Evolutionary conservation across 805 yeast species (phyloP), one percentile per base, ranked within the genome.

Genomic region (Metschnikowia aberdeeniae): DNA sequence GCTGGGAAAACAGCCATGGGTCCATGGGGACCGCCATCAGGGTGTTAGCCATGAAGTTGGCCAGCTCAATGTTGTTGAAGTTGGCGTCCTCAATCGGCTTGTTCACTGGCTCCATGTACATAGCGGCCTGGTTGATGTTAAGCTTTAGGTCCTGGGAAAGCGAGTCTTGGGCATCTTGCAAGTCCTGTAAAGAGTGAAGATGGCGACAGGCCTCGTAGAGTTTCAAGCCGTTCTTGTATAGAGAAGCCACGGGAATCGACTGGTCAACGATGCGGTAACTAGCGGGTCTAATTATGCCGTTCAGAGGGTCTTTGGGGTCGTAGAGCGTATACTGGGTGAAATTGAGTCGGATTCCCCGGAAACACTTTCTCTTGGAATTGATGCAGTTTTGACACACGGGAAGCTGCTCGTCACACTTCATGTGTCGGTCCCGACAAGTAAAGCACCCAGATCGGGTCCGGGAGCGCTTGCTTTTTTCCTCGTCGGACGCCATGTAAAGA

Each of bases 351-450:
- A 67, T 58, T 1, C 80, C 80, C 45, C 77, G 59, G 52, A 70
- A 68, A 51, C 82, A 77, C 37, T 62, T 64, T 33, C 78, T 63
- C 38, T 72, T 68, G 8, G 80, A 71, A 43, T 75, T 76, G 40
- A 75, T 64, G 59, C 85, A 69, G 54, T 80, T 78, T 33, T 73
- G 68, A 59, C 87, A 82, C 29, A 75, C 75, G 1, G 87, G 87
- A 44, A 74, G 74, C 34, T 71, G 75, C 58, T 80, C 84, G 56
- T 82, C 86, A 61, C 87, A 82, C 56, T 81, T 82, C 68, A 81
- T 78, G 60, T 82, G 82, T 36, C 86, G 70, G 47, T 79, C 78
- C 43, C 86, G 75, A 55, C 87, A 82, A 9, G 82, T 79, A 42
- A 77, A 61, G 56, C 85, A 80, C 12, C 85, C 85, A 8, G 73